phyloP scores from a whole-genome alignment of 768 basidiomycete species.

The Psilocybe cubensis region DNA sequence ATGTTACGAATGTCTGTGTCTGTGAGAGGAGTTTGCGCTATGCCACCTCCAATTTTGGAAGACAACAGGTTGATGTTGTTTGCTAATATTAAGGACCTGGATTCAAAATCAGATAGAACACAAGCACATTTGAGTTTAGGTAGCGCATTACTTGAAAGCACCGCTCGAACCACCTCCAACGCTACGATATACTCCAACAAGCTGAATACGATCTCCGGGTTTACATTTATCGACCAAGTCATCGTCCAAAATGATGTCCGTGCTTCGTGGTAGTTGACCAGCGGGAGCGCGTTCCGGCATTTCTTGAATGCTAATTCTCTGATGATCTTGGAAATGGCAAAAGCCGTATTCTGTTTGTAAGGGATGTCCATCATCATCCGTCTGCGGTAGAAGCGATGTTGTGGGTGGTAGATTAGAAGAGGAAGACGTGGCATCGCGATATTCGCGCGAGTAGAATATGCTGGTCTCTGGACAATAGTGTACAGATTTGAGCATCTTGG shows the following conservation, averaged over 20 bases:
- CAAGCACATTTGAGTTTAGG: slow-evolving; percentile 11
- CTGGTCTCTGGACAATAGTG: slow-evolving; percentile 93
- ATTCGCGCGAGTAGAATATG: slow-evolving; percentile 84
- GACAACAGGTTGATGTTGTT: slow-evolving; percentile 95
- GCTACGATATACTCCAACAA: slow-evolving; percentile 94
- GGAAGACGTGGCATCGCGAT: slow-evolving; percentile 91
- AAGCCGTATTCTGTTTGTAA: slow-evolving; percentile 93
- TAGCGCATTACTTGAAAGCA: slow-evolving; percentile 82
- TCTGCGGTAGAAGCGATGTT: slow-evolving; percentile 84
- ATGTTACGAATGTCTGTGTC: slow-evolving; percentile 95
- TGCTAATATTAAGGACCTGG: slow-evolving; percentile 88
- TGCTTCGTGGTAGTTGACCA: slow-evolving; percentile 94
- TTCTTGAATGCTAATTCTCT: slow-evolving; percentile 97
- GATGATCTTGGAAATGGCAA: slow-evolving; percentile 93
- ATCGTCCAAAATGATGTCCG: slow-evolving; percentile 94
- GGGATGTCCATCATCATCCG: slow-evolving; percentile 86
- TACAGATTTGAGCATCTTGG: slow-evolving; percentile 97
- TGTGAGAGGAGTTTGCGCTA: slow-evolving; percentile 90
- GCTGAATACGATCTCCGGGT: slow-evolving; percentile 95
- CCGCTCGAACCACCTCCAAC: slow-evolving; percentile 89
- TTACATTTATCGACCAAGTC: slow-evolving; percentile 98
- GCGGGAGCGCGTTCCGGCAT: slow-evolving; percentile 99
- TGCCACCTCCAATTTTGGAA: slow-evolving; percentile 93
- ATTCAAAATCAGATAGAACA: slow-evolving; percentile 12
- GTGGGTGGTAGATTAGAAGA: slow-evolving; percentile 87